phyloP scores from a whole-genome alignment of 2,329 filamentous ascomycete species.

The Neospermospora avenae region DNA sequence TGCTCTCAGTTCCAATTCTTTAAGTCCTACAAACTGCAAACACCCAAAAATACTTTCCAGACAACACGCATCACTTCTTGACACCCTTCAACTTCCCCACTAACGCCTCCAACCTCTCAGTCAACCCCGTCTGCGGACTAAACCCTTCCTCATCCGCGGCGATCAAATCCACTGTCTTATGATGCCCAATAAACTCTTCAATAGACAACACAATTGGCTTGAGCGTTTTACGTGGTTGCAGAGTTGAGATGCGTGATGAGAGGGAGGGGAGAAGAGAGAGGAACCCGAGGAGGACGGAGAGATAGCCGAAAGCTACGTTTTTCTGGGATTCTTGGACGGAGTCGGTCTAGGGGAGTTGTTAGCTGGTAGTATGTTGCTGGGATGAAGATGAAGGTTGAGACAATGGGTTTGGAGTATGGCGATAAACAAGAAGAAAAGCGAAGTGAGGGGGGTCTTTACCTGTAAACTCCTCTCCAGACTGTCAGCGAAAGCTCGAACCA shows the following conservation, averaged over 20 bases:
- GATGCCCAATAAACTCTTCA: constrained; percentile 58
- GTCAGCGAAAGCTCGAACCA: constrained; percentile 65
- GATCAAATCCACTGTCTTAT: constrained; percentile 53
- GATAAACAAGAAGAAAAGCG: too few relatives aligned
- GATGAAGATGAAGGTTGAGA: too few relatives aligned
- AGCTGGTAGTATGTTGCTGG: not conserved
- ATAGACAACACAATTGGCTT: constrained; percentile 52
- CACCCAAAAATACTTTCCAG: not conserved
- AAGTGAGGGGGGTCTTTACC: constrained; percentile 53
- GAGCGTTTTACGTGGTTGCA: constrained; percentile 47
- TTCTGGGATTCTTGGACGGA: constrained; percentile 72
- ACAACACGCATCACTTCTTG: not conserved
- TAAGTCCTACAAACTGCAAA: not conserved
- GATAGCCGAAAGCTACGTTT: constrained; percentile 82
- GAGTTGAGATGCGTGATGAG: constrained; percentile 40
- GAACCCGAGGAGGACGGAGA: constrained; percentile 80
- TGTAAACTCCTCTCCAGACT: constrained; percentile 63
- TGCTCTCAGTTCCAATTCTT: too few relatives aligned
- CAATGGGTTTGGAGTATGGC: too few relatives aligned
- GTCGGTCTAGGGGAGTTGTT: constrained; percentile 51
- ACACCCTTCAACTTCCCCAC: constrained; percentile 20
- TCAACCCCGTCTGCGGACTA: constrained; percentile 44
- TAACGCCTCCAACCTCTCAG: constrained; percentile 28
- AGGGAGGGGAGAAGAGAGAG: constrained; percentile 59
- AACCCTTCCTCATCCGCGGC: constrained; percentile 45